Evolutionary conservation across 148 eudicot species (phyloP).

Genomic region (Nyssa sinensis): DNA sequence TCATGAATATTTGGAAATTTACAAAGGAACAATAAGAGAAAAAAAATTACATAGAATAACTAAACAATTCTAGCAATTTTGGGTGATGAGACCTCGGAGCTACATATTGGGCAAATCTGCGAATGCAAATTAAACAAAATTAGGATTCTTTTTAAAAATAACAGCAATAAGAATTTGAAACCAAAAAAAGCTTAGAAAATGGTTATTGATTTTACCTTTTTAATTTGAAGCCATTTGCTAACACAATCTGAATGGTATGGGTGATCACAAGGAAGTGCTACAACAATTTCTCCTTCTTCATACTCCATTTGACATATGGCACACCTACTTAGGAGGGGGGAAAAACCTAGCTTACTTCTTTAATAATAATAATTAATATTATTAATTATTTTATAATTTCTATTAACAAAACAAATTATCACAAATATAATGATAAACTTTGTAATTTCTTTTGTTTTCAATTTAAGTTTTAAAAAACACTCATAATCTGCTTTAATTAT

Average conservation of each 20-base stretch:
- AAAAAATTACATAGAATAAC: too few relatives aligned
- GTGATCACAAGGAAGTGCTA: slow-evolving; percentile 47
- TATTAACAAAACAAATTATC: too few relatives aligned
- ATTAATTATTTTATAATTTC: too few relatives aligned
- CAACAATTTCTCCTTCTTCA: slow-evolving; percentile 48
- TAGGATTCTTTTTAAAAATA: not conserved
- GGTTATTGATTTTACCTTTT: slow-evolving; percentile 33
- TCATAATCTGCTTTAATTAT: too few relatives aligned
- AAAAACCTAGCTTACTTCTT: too few relatives aligned
- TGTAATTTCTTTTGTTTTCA: not conserved
- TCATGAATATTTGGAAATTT: too few relatives aligned
- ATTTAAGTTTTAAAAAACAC: not conserved
- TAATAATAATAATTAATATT: too few relatives aligned
- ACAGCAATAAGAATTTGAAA: not conserved
- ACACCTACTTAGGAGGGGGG: too few relatives aligned
- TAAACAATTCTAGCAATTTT: not conserved
- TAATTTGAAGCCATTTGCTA: slow-evolving; percentile 57
- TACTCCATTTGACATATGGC: slow-evolving; percentile 67
- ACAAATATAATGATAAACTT: too few relatives aligned
- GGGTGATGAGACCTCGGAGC: slow-evolving; percentile 32
- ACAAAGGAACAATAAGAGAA: too few relatives aligned
- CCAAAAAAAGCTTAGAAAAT: too few relatives aligned
- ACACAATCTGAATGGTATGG: slow-evolving; percentile 55
- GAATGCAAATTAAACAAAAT: slow-evolving; percentile 1
- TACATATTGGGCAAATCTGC: slow-evolving; percentile 66